Conservation (phyloP, 2,329 filamentous ascomycete genomes). For the Thermothelomyces thermophilus region DNA sequence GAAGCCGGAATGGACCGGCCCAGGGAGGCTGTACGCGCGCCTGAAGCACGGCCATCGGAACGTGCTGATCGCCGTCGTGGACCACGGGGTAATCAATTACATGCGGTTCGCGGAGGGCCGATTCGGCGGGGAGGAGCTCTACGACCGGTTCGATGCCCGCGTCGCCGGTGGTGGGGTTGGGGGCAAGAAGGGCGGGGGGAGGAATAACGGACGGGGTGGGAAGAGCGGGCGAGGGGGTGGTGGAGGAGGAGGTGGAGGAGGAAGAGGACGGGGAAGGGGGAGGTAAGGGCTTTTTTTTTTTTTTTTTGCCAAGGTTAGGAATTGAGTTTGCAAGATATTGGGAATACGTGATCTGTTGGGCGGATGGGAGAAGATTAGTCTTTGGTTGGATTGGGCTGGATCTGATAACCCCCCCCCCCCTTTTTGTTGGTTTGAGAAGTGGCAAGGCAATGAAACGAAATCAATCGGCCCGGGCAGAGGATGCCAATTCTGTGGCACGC, state of each 20-base stretch:
- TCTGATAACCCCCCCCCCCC: slow-evolving; percentile 1
- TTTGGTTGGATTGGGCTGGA: neutral
- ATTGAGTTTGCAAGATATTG: neutral
- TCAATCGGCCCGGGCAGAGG: no score
- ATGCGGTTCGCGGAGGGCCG: slow-evolving; percentile 72
- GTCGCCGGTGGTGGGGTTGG: slow-evolving; percentile 32
- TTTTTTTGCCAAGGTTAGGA: neutral
- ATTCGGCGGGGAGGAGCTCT: slow-evolving; percentile 70
- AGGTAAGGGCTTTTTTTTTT: neutral
- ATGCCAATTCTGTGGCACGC: no score
- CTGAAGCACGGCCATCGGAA: slow-evolving; percentile 80
- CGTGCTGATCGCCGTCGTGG: slow-evolving; percentile 80
- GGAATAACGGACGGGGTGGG: slow-evolving; percentile 21
- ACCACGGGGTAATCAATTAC: slow-evolving; percentile 85
- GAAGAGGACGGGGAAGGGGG: slow-evolving; percentile 18
- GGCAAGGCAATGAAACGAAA: no score
- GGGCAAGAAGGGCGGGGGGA: slow-evolving; percentile 32
- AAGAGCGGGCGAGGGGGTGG: slow-evolving; percentile 24
- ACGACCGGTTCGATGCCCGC: slow-evolving; percentile 47
- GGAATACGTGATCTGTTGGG: neutral
- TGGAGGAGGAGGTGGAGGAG: slow-evolving; percentile 6
- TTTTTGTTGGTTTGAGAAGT: neutral
- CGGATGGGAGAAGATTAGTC: neutral
- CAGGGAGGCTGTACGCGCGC: slow-evolving; percentile 60
- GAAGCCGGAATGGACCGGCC: slow-evolving; percentile 33